A percentile compares a stretch with the other conserved stretches of the same genome.
Conservation (phyloP, 2,329 filamentous ascomycete species). For the Diaporthe citrichinensis region DNA sequence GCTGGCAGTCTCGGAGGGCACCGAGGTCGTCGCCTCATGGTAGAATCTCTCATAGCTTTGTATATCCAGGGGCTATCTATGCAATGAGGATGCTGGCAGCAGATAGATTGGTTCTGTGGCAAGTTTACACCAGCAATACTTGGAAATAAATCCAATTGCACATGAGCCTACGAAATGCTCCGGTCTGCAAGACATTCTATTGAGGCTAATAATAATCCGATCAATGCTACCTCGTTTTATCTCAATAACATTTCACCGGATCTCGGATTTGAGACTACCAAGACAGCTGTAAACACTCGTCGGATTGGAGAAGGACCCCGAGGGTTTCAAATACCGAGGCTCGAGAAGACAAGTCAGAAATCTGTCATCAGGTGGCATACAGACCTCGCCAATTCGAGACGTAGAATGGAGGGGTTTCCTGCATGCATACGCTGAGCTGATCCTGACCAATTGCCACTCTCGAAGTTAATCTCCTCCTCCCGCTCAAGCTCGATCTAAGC, state of each 20-base stretch:
- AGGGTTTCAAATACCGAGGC: conserved; percentile 12
- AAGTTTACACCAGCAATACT: no score
- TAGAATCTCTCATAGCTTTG: no score
- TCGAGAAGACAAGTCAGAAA: conserved; percentile 2
- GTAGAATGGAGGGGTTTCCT: conserved; percentile 3
- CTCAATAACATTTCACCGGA: background rate
- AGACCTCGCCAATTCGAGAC: conserved; percentile 25
- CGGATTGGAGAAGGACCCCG: background rate
- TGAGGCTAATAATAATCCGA: background rate
- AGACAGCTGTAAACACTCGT: background rate
- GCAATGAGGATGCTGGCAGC: background rate
- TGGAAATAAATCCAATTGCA: no score
- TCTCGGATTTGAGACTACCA: background rate
- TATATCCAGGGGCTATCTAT: background rate
- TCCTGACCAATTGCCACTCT: conserved; percentile 28
- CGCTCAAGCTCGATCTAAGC: conserved; percentile 12
- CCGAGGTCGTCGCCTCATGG: background rate
- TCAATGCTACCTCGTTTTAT: background rate
- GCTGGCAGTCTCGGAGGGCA: background rate
- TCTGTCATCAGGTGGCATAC: conserved; percentile 23
- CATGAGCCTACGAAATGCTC: background rate
- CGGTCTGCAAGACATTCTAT: background rate
- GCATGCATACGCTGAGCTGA: conserved; percentile 14
- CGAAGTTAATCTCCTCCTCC: conserved; percentile 13
- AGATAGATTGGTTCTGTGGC: background rate